Conservation (phyloP, 2,329 filamentous ascomycete species). For the Colletotrichum sp. region DNA sequence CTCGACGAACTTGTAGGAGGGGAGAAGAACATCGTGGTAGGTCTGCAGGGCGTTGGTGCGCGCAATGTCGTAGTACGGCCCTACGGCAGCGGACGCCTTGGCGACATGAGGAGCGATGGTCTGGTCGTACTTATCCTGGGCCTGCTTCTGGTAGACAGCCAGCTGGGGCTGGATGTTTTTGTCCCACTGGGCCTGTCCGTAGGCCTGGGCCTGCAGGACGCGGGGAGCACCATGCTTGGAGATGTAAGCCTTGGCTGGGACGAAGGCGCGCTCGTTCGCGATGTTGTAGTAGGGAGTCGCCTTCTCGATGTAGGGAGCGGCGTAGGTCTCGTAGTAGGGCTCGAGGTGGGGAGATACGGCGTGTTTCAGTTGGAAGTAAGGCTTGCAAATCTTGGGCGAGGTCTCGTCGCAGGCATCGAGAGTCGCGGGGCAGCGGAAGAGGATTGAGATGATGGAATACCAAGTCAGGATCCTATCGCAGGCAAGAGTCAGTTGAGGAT, state of each 20-base stretch:
- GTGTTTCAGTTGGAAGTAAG: constrained; percentile 74
- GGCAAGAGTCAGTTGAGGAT: neutral
- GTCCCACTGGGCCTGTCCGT: constrained; percentile 77
- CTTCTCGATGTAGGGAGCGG: constrained; percentile 80
- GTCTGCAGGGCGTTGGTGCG: constrained; percentile 68
- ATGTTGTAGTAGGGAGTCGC: constrained; percentile 77
- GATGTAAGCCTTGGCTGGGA: constrained; percentile 70
- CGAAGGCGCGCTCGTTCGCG: constrained; percentile 68
- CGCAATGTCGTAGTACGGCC: constrained; percentile 76
- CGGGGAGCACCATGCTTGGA: constrained; percentile 79
- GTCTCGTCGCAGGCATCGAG: constrained; percentile 69
- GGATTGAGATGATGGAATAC: constrained; percentile 81
- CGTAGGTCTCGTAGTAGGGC: constrained; percentile 87
- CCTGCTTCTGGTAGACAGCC: constrained; percentile 65
- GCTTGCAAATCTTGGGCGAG: constrained; percentile 81
- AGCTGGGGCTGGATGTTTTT: constrained; percentile 79
- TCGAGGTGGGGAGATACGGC: constrained; percentile 74
- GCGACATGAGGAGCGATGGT: constrained; percentile 77
- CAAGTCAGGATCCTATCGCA: constrained; percentile 74
- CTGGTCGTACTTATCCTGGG: constrained; percentile 71
- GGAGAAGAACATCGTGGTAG: constrained; percentile 76
- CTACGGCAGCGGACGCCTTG: constrained; percentile 59
- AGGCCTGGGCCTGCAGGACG: constrained; percentile 70
- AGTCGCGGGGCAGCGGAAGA: constrained; percentile 82
- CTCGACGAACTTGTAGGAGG: constrained; percentile 74